These are phyloP conservation scores for Nicotiana sylvestris DNA, from an alignment of 257 asterid genomes.

Conservation along the genomic window DNA sequence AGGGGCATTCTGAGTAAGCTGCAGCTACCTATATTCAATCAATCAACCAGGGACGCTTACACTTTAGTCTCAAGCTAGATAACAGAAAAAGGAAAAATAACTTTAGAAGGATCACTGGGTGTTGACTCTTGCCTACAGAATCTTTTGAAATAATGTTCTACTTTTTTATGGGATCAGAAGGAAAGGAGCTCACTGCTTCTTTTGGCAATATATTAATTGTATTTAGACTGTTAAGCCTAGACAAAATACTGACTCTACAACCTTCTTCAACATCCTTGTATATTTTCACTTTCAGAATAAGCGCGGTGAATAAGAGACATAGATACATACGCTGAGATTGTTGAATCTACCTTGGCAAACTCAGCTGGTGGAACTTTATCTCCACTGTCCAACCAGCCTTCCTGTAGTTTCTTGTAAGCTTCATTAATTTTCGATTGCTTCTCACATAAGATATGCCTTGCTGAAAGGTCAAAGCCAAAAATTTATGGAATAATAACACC, in stretches of 20 bases:
- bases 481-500: background rate
- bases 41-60: background rate
- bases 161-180: background rate
- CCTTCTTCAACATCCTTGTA: background rate
- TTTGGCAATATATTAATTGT: background rate
- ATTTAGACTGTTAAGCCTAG: background rate
- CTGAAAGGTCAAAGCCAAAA: slow-evolving; percentile 34
- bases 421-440: slow-evolving; percentile 98
- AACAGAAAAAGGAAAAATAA: background rate
- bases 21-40: slow-evolving; percentile 42
- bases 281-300: background rate
- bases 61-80: background rate
- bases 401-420: slow-evolving; percentile 94
- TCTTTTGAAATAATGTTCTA: background rate
- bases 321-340: background rate
- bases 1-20: slow-evolving; percentile 94
- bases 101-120: background rate
- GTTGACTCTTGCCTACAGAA: background rate
- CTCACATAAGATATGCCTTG: slow-evolving; percentile 94
- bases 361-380: slow-evolving; percentile 99
- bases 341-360: slow-evolving; percentile 75
- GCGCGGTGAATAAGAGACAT: background rate
- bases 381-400: slow-evolving; percentile 92
- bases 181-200: background rate
- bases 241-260: background rate